Percentiles rank a stretch among this genome's conserved stretches.
phyloP scores from a whole-genome alignment of 176 grass and related monocot genomes.

The Oryza meridionalis region DNA sequence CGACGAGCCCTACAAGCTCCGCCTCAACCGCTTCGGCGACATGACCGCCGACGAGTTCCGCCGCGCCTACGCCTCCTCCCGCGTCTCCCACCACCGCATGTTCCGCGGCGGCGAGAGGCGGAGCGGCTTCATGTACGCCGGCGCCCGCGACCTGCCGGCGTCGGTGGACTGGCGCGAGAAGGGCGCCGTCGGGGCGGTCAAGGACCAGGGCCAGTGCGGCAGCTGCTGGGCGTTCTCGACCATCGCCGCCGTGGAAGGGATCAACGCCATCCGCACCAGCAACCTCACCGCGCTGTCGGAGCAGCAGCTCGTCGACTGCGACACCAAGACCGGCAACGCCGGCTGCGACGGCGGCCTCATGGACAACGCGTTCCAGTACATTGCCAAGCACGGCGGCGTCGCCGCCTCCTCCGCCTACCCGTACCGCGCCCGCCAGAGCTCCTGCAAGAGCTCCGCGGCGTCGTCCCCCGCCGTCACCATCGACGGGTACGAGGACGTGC shows the following conservation, averaged over 20 bases:
- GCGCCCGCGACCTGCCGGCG: slow-evolving; percentile 24
- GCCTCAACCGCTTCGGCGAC: slow-evolving; percentile 82
- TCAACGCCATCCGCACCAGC: slow-evolving; percentile 63
- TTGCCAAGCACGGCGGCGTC: slow-evolving; percentile 55
- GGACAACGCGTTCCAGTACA: slow-evolving; percentile 73
- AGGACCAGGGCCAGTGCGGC: slow-evolving; percentile 86
- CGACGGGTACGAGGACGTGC: slow-evolving; percentile 57
- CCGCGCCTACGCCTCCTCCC: slow-evolving; percentile 53
- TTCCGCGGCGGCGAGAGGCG: slow-evolving; percentile 32
- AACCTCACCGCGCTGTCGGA: slow-evolving; percentile 61
- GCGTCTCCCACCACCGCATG: slow-evolving; percentile 60
- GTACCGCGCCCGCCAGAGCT: slow-evolving; percentile 33
- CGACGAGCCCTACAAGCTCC: slow-evolving; percentile 84
- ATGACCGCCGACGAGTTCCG: slow-evolving; percentile 81
- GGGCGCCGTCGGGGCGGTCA: slow-evolving; percentile 63
- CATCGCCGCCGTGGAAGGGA: slow-evolving; percentile 62
- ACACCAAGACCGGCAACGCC: slow-evolving; percentile 46
- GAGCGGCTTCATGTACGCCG: slow-evolving; percentile 45
- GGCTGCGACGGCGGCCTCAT: slow-evolving; percentile 71
- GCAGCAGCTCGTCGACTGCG: slow-evolving; percentile 80
- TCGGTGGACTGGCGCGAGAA: slow-evolving; percentile 75
- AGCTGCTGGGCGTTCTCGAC: slow-evolving; percentile 82
- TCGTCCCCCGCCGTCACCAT: slow-evolving; percentile 20
- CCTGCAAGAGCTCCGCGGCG: slow-evolving; percentile 24
- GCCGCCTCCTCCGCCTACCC: slow-evolving; percentile 48